phyloP scores from a whole-genome alignment of 2,329 filamentous ascomycete species.

The Lachnellula suecica region DNA sequence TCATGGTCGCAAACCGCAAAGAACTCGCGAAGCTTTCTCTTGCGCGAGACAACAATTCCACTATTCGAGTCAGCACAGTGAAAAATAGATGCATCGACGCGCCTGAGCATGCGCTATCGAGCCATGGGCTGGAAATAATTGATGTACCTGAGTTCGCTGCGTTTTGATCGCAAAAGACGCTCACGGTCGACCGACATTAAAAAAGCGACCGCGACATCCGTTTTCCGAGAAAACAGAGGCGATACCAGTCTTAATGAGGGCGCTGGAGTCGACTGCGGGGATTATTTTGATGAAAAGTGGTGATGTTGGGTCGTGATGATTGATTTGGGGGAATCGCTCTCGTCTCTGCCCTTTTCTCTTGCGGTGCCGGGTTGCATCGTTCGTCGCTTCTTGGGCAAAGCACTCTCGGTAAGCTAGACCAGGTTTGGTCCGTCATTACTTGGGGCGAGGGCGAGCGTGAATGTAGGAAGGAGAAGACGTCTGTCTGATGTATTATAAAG shows the following conservation, averaged over 20 bases:
- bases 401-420: no score
- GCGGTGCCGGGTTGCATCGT: no score
- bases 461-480: no score
- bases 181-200: slow-evolving; percentile 65
- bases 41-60: slow-evolving; percentile 78
- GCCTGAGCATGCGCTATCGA: slow-evolving; percentile 23
- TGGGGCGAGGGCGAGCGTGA: no score
- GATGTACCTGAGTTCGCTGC: slow-evolving; percentile 60
- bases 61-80: slow-evolving; percentile 42
- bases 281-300: slow-evolving; percentile 26
- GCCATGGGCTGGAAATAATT: slow-evolving; percentile 12
- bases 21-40: slow-evolving; percentile 87
- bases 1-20: slow-evolving; percentile 75
- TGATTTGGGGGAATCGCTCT: no score
- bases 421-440: no score
- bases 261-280: slow-evolving; percentile 30
- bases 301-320: slow-evolving; percentile 25
- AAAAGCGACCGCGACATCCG: slow-evolving; percentile 68
- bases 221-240: slow-evolving; percentile 63
- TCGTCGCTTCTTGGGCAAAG: no score
- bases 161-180: slow-evolving; percentile 65
- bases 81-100: slow-evolving; percentile 24
- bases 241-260: slow-evolving; percentile 36
- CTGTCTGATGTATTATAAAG: no score
- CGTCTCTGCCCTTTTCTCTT: no score